These are phyloP conservation scores for Neoarthrinium moseri DNA, from an alignment of 2,329 filamentous ascomycete species.

Conservation along the genomic window DNA sequence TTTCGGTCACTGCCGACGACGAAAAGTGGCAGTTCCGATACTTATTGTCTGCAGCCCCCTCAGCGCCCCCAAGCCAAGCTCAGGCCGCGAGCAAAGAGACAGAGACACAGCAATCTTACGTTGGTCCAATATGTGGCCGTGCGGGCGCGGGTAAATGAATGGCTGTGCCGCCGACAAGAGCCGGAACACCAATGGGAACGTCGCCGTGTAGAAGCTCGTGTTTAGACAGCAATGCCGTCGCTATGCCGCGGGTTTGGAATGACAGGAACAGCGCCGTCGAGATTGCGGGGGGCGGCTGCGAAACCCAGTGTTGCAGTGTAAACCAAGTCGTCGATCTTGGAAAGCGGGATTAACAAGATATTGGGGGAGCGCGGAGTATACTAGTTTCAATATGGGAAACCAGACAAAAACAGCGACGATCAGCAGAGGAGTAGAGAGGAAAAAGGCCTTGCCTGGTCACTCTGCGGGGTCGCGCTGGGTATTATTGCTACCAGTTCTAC, in stretches of 20 bases:
- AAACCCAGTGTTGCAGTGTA: not conserved
- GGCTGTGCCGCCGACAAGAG: not conserved
- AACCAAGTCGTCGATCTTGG: no score
- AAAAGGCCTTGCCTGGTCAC: not conserved
- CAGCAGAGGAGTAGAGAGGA: not conserved
- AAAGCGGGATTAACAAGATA: no score
- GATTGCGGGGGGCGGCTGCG: not conserved
- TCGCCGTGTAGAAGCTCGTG: not conserved
- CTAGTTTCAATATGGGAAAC: not conserved
- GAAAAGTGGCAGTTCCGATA: no score
- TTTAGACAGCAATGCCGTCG: not conserved
- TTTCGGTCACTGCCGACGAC: no score
- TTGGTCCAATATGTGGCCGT: not conserved
- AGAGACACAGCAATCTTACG: no score
- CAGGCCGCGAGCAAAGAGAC: no score
- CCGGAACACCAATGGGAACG: not conserved
- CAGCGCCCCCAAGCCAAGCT: no score
- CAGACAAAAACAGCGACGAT: no score
- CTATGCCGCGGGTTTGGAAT: not conserved
- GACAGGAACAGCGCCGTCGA: not conserved
- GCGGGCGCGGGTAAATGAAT: constrained; percentile 3
- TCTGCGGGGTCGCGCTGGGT: not conserved
- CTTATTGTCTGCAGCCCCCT: no score
- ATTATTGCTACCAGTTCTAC: no score
- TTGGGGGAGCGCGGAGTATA: no score